phyloP scores from a whole-genome alignment of 441 rosid species.

The Syzygium malaccense region DNA sequence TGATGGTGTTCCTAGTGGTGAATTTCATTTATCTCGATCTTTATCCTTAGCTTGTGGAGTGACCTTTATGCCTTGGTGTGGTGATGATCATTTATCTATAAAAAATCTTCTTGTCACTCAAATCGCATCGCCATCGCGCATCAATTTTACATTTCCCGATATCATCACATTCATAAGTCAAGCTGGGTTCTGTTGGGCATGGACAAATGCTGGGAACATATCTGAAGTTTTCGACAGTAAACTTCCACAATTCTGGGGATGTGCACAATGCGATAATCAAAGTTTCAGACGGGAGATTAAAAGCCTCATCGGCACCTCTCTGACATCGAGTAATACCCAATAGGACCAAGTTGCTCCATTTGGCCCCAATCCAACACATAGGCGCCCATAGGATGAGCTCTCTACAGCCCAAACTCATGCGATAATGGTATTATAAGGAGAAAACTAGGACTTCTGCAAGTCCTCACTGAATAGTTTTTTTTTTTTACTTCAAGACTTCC shows the following conservation, averaged over 20 bases:
- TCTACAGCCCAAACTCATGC: no score
- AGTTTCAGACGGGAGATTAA: background rate
- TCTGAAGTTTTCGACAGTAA: background rate
- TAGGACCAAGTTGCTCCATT: background rate
- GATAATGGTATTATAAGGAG: no score
- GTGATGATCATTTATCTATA: background rate
- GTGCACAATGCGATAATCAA: background rate
- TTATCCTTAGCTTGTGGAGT: background rate
- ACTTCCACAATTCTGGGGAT: background rate
- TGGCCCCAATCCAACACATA: no score
- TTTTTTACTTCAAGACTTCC: no score
- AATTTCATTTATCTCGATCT: background rate
- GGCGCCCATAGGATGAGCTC: no score
- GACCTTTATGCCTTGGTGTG: background rate
- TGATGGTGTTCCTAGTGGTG: background rate
- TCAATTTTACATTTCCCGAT: background rate
- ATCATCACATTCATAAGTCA: background rate
- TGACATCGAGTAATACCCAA: background rate
- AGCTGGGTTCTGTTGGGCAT: background rate
- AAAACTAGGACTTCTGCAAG: no score
- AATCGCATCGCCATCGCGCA: background rate
- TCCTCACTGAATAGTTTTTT: no score
- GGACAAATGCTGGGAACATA: background rate
- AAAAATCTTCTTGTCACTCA: background rate
- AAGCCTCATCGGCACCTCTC: background rate